Base-by-base conservation (phyloP, 2,329 filamentous ascomycete genomes). In the Cytospora piceae region DNA sequence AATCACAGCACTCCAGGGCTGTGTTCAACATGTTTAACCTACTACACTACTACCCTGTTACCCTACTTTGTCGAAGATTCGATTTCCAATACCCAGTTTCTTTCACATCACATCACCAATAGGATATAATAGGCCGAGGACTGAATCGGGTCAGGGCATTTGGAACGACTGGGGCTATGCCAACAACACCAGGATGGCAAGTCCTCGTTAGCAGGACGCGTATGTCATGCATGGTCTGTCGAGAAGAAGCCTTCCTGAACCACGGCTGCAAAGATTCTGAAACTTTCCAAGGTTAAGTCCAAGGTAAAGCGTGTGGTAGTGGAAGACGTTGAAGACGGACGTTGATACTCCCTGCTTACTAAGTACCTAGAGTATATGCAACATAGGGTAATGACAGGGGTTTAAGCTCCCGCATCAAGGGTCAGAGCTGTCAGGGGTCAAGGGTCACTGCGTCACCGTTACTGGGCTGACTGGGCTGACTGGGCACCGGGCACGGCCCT, bases 371-470 rank as follows among this genome's bases (percentile, higher is more conserved):
- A n/a, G n/a, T 7, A 3, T 22, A 49, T 24, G n/a, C 24, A 22
- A 24, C n/a, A 20, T 22, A 12, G 27, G 27, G 5, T 29, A 20
- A 49, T 4, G 12, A 12, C n/a, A 49, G 46, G 46, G 46, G 22
- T 49, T 49, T 49, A 49, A 49, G 46, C 46, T 49, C 46, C 46
- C 46, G 46, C n/a, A 11, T 20, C 27, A 29, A 29, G 27, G 27
- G 27, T 29, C 27, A 29, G 27, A 29, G 27, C 27, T 29, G 46
- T 49, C 46, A 49, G 46, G 46, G 46, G 46, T 49, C 46, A 49
- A 24, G 46, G 46, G 46, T 49, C 46, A 24, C 46, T 49, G 46
- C 46, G n/a, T 49, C 11, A 49, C 46, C 46, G 46, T 42, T n/a
- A 42, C 39, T 4, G 17, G 39, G 39, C 39, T 3, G 27, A 42